Evolutionary conservation across 2,329 filamentous ascomycete genomes (phyloP).

Genomic region (Hymenoscyphus linearis): DNA sequence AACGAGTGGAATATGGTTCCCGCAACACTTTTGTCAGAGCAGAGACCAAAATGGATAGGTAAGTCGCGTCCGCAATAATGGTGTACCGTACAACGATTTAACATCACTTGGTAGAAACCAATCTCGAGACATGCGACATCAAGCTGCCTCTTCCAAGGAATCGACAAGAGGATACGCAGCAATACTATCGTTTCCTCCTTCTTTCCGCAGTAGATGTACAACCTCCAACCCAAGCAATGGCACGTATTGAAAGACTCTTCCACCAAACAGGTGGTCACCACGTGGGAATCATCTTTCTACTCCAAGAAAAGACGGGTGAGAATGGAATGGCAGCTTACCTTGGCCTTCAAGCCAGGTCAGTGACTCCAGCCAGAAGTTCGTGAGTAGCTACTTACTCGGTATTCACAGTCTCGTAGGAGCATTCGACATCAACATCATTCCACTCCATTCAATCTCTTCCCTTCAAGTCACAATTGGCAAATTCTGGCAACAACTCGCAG

Average conservation of each 20-base stretch:
- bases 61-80: neutral
- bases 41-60: constrained; percentile 31
- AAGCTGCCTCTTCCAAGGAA: constrained; percentile 21
- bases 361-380: neutral
- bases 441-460: constrained; percentile 20
- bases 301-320: constrained; percentile 19
- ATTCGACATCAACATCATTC: constrained; percentile 30
- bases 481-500: constrained; percentile 26
- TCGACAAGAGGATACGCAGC: constrained; percentile 10
- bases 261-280: constrained; percentile 28
- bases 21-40: constrained; percentile 20
- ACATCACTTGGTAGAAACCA: constrained; percentile 16
- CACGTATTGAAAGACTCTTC: constrained; percentile 30
- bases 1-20: constrained; percentile 27
- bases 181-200: constrained; percentile 26
- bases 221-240: constrained; percentile 11
- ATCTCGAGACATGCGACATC: constrained; percentile 28
- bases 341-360: constrained; percentile 29
- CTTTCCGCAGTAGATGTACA: constrained; percentile 27
- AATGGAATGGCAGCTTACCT: constrained; percentile 26
- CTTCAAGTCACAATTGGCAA: constrained; percentile 22
- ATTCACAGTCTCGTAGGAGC: constrained; percentile 21
- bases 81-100: neutral
- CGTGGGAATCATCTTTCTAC: constrained; percentile 31
- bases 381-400: constrained; percentile 8